Evolutionary conservation across 805 yeast genomes (phyloP).

Genomic region (Zygoascus bituminiphila): DNA sequence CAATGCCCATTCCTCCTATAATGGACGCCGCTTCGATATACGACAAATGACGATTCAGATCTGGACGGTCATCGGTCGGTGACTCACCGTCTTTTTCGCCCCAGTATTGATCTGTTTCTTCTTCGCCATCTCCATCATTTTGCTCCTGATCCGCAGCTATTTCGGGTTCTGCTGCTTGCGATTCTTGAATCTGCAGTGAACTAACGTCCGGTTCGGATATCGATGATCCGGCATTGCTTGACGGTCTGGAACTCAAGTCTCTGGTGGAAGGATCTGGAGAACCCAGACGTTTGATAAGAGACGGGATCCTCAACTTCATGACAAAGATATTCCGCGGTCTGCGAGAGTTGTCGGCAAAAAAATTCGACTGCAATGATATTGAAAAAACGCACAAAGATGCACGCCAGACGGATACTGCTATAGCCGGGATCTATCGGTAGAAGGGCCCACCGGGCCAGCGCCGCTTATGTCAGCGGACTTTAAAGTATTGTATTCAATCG

Average conservation of each 20-base stretch:
- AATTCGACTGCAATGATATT: too few species aligned
- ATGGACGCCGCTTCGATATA: neutral
- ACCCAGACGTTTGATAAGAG: neutral
- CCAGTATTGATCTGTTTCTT: neutral
- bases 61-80: neutral
- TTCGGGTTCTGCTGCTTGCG: neutral
- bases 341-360: too few species aligned
- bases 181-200: neutral
- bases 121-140: neutral
- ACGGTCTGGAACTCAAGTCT: too few species aligned
- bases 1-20: slow-evolving; percentile 2
- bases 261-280: neutral
- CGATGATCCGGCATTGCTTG: too few species aligned
- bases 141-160: neutral
- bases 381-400: too few species aligned
- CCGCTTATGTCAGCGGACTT: too few species aligned
- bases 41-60: neutral
- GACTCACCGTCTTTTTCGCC: neutral
- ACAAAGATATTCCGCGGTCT: too few species aligned
- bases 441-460: too few species aligned
- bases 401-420: too few species aligned
- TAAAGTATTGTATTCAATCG: too few species aligned
- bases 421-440: too few species aligned
- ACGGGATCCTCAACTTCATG: neutral
- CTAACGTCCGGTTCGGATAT: neutral